A percentile compares a stretch with the other conserved stretches of the same genome.
phyloP scores from a whole-genome alignment of 1,284 basidiomycete genomes.

The Ustilago curta region DNA sequence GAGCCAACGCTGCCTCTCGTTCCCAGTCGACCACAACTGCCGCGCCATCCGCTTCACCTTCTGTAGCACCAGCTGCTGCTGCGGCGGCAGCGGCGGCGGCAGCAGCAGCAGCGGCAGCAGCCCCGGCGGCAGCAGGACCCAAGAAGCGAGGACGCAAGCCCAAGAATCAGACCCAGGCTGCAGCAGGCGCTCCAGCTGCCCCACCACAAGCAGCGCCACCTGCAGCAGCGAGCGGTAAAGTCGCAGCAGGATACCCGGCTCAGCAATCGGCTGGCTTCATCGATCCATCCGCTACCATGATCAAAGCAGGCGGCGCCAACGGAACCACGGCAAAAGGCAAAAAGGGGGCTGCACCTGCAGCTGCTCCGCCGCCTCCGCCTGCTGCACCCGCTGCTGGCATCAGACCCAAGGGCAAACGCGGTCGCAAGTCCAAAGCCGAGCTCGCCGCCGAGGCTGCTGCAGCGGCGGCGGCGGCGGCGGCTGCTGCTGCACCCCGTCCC shows the following conservation, averaged over 20 bases:
- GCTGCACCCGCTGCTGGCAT: constrained; percentile 12
- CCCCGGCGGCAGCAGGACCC: constrained; percentile 14
- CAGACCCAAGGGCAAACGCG: constrained; percentile 41
- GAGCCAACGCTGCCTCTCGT: constrained; percentile 22
- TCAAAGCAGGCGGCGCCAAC: constrained; percentile 29
- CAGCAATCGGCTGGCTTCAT: constrained; percentile 37
- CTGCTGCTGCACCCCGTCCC: constrained; percentile 19
- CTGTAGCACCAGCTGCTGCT: constrained; percentile 11
- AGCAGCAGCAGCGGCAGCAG: constrained; percentile 10
- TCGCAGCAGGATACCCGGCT: constrained; percentile 13
- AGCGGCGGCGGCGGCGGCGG: constrained; percentile 37
- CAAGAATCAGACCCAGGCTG: constrained; percentile 27
- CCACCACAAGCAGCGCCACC: constrained; percentile 6
- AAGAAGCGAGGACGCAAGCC: constrained; percentile 48
- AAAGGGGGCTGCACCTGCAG: constrained; percentile 32
- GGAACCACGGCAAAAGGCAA: constrained; percentile 34
- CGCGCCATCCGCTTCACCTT: constrained; percentile 19
- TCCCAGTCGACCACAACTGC: constrained; percentile 22
- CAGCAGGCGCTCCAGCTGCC: constrained; percentile 11
- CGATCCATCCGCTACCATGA: constrained; percentile 42
- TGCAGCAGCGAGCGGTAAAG: constrained; percentile 16
- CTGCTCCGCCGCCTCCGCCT: constrained; percentile 15
- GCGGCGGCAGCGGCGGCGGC: constrained; percentile 11
- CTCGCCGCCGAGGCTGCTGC: constrained; percentile 42
- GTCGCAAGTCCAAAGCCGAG: constrained; percentile 44